Conservation (phyloP, 139 green algal species). For the Haematococcus sp. region DNA sequence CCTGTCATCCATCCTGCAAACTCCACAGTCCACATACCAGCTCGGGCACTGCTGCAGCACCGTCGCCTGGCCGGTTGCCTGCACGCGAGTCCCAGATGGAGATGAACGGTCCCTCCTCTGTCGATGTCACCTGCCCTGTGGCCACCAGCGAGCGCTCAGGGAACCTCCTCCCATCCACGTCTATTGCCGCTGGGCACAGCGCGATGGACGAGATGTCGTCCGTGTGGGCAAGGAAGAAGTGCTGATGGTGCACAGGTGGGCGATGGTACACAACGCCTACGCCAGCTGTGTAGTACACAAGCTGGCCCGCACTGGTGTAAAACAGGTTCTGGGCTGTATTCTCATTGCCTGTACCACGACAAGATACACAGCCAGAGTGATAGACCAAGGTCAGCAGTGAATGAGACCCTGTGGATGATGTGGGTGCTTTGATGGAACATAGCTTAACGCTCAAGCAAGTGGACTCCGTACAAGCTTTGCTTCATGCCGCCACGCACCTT, state of each 20-base stretch:
- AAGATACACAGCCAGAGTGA: neutral
- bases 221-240: constrained; percentile 74
- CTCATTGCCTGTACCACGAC: constrained; percentile 36
- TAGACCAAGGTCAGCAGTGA: too few relatives aligned
- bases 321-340: constrained; percentile 59
- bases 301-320: constrained; percentile 44
- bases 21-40: too few relatives aligned
- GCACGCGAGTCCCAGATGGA: constrained; percentile 62
- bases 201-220: constrained; percentile 69
- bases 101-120: constrained; percentile 55
- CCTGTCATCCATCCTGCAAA: too few relatives aligned
- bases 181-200: constrained; percentile 42
- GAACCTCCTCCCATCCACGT: constrained; percentile 38
- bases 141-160: constrained; percentile 47
- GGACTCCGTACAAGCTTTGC: too few relatives aligned
- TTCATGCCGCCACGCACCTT: too few relatives aligned
- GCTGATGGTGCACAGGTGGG: constrained; percentile 39
- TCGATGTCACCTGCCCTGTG: constrained; percentile 61
- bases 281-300: constrained; percentile 57
- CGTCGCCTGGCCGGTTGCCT: constrained; percentile 6
- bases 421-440: too few relatives aligned
- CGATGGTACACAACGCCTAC: constrained; percentile 62
- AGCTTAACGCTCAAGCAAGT: too few relatives aligned
- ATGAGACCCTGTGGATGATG: too few relatives aligned
- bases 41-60: constrained; percentile 20